Conservation (phyloP, 169 alveolate genomes). For the Cryptosporidium sp. region DNA sequence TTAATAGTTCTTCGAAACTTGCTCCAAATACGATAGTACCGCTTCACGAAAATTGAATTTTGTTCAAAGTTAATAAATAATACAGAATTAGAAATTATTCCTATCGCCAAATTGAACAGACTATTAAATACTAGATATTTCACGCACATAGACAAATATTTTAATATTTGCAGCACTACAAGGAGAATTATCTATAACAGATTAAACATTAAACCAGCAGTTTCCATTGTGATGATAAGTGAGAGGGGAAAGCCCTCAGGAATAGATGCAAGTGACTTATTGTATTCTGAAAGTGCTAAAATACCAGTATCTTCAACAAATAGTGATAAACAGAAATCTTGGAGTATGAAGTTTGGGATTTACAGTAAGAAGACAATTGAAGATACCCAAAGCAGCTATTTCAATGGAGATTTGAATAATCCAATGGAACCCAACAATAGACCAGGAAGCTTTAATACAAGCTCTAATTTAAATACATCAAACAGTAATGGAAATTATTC, state of each 20-base stretch:
- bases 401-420: neutral
- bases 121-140: neutral
- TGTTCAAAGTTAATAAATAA: neutral
- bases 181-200: neutral
- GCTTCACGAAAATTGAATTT: neutral
- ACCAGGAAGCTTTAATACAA: neutral
- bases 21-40: neutral
- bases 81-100: neutral
- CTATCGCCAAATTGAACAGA: neutral
- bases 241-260: neutral
- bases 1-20: neutral
- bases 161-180: neutral
- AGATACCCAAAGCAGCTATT: conserved; percentile 1
- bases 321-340: conserved; percentile 25
- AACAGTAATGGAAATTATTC: neutral
- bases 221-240: neutral
- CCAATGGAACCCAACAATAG: neutral
- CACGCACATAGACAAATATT: neutral
- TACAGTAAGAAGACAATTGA: neutral
- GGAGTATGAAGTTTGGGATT: conserved; percentile 55
- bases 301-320: neutral
- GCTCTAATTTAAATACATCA: neutral
- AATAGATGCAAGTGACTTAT: neutral
- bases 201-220: neutral
- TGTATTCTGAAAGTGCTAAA: neutral